Evolutionary conservation across 2,329 filamentous ascomycete genomes (phyloP), one percentile per base, ranked within the genome.

Genomic region (Neoarthrinium moseri): DNA sequence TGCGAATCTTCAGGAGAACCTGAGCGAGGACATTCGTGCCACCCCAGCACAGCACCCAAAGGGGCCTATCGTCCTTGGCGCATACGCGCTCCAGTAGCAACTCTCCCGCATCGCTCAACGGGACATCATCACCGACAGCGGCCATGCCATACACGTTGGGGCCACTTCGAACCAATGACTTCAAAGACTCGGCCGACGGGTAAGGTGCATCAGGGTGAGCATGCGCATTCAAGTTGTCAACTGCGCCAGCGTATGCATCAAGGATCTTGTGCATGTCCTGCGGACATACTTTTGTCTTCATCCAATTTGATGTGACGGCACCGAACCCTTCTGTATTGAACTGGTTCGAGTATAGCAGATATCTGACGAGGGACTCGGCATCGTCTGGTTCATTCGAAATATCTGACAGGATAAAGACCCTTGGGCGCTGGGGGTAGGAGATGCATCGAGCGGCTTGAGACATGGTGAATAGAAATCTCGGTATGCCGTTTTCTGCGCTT

Each of bases 31-130:
- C 69, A 47, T 78, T 80, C 21, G 72, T 69, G 13, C 77, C 77
- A 11, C 75, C 76, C 77, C 76, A 80, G 53, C 66, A 65, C 1
- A 78, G 65, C 5, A 79, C 61, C 73, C 75, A 80, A 4, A 80
- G 65, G 4, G 74, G 73, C 10, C 67, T 52, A 1, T 75, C 52
- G 3, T 50, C 34, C 7, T 50, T 44, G 5, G 54, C 44, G 2
- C 47, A 48, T 29, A 67, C 36, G 3, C 59, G 49, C 34, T 63
- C 47, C 3, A 67, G 63, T 4, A 80, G 69, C 1, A 76, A 59
- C 41, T 73, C 54, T 6, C 61, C 68, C 13, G 74, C 75, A 23
- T 66, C 59, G 35, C 59, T 65, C 2, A 65, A 54, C 3, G 63
- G 57, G 6, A 61, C 49, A 29, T 62, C 55, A 24, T 59, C 56